phyloP scores from a whole-genome alignment of 2,329 filamentous ascomycete genomes.

The Aspergillus floridensis region DNA sequence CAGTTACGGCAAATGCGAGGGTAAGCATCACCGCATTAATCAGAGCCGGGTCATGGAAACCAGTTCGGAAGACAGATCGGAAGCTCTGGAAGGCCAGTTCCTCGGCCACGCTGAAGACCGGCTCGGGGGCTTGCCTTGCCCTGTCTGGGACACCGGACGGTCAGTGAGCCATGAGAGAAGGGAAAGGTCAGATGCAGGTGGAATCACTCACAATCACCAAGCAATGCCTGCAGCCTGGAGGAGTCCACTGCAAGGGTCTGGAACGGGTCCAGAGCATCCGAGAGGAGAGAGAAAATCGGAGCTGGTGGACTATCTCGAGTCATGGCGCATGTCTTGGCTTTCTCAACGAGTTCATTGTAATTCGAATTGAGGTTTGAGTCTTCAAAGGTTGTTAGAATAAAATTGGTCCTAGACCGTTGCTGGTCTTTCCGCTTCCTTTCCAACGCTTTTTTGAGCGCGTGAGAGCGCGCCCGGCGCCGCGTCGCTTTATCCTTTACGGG shows the following conservation, averaged over 20 bases:
- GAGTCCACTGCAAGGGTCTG: constrained; percentile 6
- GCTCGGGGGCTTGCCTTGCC: constrained; percentile 5
- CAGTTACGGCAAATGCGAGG: not conserved
- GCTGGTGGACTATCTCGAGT: not conserved
- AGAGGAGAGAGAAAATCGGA: not conserved
- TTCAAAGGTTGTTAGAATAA: not conserved
- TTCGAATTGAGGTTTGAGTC: not conserved
- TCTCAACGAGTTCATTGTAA: not conserved
- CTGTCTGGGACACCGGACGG: not conserved
- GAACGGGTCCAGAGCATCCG: constrained; percentile 2
- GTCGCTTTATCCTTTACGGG: not conserved
- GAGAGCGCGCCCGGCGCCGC: constrained; percentile 3
- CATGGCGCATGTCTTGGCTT: not conserved
- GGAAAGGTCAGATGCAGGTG: not conserved
- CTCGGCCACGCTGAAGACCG: constrained; percentile 7
- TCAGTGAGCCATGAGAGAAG: not conserved
- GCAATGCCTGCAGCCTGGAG: not conserved
- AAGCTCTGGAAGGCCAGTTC: constrained; percentile 8
- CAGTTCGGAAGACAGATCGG: not conserved
- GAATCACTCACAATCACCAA: constrained; percentile 1
- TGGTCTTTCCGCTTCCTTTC: not conserved
- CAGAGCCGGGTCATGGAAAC: constrained; percentile 4
- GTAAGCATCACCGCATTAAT: constrained; percentile 4
- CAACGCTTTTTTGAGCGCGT: constrained; percentile 1
- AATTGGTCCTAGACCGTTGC: not conserved